These are phyloP conservation scores for Epichloe brachyelytri DNA, from an alignment of 2,329 filamentous ascomycete genomes.

Conservation along the genomic window DNA sequence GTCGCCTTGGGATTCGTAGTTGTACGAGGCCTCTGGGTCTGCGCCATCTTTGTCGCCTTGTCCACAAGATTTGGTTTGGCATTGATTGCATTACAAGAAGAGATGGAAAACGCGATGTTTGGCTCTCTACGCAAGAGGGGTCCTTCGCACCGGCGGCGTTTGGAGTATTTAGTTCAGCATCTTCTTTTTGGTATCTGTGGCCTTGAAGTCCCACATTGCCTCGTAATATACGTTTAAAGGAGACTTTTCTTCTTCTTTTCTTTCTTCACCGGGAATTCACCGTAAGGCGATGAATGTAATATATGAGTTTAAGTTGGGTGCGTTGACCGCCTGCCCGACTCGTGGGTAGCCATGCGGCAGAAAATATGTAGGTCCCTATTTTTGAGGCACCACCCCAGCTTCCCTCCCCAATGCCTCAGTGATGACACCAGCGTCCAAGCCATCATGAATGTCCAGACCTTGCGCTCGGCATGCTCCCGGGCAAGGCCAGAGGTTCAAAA, in stretches of 20 bases:
- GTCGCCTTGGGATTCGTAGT: not conserved
- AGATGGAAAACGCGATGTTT: not conserved
- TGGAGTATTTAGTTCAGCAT: conserved; percentile 8
- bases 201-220: not conserved
- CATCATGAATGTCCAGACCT: conserved; percentile 25
- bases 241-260: not conserved
- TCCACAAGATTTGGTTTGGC: not conserved
- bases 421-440: conserved; percentile 5
- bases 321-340: not conserved
- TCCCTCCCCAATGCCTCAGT: not conserved
- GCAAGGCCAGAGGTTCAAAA: conserved; percentile 22
- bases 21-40: conserved; percentile 1
- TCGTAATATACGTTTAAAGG: not conserved
- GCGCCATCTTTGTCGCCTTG: not conserved
- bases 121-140: not conserved
- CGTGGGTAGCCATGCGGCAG: not conserved
- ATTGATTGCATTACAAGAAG: conserved; percentile 2
- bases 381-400: not conserved
- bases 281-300: not conserved
- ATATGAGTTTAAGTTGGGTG: not conserved
- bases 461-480: conserved; percentile 25
- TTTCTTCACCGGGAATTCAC: not conserved
- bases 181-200: not conserved
- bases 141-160: conserved; percentile 2
- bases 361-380: not conserved